These are phyloP conservation scores for Suillus placidus DNA, from an alignment of 768 basidiomycete genomes.

Conservation along the genomic window DNA sequence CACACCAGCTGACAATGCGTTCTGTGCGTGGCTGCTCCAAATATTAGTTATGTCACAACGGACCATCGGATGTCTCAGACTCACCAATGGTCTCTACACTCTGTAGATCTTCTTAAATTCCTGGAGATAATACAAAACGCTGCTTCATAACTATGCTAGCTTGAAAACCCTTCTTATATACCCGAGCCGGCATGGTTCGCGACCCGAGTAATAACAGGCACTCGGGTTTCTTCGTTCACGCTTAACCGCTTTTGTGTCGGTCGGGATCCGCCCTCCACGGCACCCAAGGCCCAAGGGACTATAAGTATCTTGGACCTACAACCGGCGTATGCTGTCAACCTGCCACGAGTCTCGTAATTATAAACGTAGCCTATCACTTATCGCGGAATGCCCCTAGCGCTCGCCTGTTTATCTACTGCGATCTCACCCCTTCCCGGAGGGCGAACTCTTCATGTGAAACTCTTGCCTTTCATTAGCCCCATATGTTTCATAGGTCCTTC, in stretches of 20 bases:
- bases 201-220: constrained; percentile 1
- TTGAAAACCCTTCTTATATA: not conserved
- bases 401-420: not conserved
- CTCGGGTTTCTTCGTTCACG: not conserved
- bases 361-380: not conserved
- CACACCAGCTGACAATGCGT: constrained; percentile 10
- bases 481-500: not conserved
- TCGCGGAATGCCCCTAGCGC: not conserved
- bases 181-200: not conserved
- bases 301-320: not conserved
- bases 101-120: not conserved
- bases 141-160: not conserved
- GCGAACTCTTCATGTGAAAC: not conserved
- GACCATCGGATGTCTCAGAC: constrained; percentile 8
- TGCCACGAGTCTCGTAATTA: constrained; percentile 3
- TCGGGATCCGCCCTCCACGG: not conserved
- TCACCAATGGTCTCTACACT: not conserved
- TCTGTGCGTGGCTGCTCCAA: not conserved
- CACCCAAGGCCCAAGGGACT: not conserved
- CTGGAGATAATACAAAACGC: not conserved
- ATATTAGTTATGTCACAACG: not conserved
- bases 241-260: constrained; percentile 3
- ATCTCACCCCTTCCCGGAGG: constrained; percentile 3
- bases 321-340: constrained; percentile 1
- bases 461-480: not conserved